Percentiles rank a stretch among this genome's conserved stretches.
Conservation (phyloP, 768 basidiomycete genomes). For the Fistulinella prunicolor region DNA sequence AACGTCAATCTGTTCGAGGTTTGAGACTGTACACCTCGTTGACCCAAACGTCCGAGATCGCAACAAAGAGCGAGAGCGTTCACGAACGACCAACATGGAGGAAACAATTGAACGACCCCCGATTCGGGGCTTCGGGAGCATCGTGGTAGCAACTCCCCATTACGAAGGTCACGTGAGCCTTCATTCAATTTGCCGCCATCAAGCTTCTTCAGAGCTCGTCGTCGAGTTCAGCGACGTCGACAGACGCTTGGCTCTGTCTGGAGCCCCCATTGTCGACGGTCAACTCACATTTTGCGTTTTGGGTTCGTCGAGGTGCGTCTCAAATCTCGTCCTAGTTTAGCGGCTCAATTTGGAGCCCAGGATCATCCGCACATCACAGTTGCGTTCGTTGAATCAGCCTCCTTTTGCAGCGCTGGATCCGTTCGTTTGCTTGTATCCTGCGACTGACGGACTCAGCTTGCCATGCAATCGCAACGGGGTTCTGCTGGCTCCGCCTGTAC, state of each 20-base stretch:
- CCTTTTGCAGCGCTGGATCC: constrained; percentile 4
- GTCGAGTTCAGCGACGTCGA: constrained; percentile 8
- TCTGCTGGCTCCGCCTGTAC: constrained; percentile 9
- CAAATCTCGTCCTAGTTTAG: background rate
- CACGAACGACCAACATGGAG: background rate
- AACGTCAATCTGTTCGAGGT: background rate
- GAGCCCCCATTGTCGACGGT: background rate
- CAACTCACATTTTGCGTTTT: no score
- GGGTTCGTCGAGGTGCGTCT: constrained; percentile 14
- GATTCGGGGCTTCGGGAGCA: no score
- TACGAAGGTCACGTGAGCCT: constrained; percentile 19
- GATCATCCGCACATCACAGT: constrained; percentile 6
- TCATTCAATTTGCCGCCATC: constrained; percentile 10
- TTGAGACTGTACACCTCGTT: background rate
- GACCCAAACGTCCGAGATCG: background rate
- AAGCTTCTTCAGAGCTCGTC: constrained; percentile 8
- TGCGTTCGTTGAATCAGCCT: constrained; percentile 2
- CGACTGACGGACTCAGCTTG: background rate
- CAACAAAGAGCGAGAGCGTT: background rate
- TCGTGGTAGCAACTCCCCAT: constrained; percentile 6
- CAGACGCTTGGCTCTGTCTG: background rate
- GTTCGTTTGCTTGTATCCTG: constrained; percentile 3
- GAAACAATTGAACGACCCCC: no score
- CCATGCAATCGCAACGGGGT: constrained; percentile 16
- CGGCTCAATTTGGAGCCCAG: background rate